Base-by-base conservation (phyloP, 257 asterid species). In the Ocimum tenuiflorum region DNA sequence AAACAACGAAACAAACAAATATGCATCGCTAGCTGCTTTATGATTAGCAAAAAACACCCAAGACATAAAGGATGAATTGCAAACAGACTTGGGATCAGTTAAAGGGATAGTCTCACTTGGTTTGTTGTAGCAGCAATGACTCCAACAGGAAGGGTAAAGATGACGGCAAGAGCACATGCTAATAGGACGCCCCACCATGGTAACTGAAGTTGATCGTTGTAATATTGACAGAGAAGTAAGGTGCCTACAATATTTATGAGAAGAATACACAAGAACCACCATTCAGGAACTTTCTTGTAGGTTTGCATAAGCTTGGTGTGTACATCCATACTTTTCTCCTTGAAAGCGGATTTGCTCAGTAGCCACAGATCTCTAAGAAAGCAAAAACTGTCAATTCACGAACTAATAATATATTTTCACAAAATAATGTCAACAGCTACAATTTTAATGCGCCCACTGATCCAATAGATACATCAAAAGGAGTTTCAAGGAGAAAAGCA, bases 111-210 rank as follows among this genome's bases (percentile, higher is more conserved):
- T 33, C 81, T 69, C 73, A 91, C 98, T 77, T 89, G 97, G 77
- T 92, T 89, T 50, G 99, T 83, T 7, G 95, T 88, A 60, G 99
- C 95, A 65, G 85, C 73, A 79, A 92, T 87, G 64, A 92, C 83
- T 48, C 99, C 97, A 52, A 88, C 78, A 6, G 99, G 99, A 19
- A 92, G 91, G 54, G 99, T 92, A 79, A 89, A 89, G 65, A 77
- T 46, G 81, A 89, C 83, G 75, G 97, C 91, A 56, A 92, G 79
- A n/a, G 65, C 79, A 35, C 97, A 92, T 1, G 99, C 97, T 60
- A 92, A 73, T 70, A 92, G 73, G 70, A 92, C 91, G 22, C 94
- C 99, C 99, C 99, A 92, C 99, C 99, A 92, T 6, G 96, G 97
- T 68, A 92, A 81, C 77, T 92, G 97, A 70, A 92, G 95, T 78